Evolutionary conservation across 2,329 filamentous ascomycete genomes (phyloP), one percentile per base, ranked within the genome.

Genomic region (Parascedosporium putredinis): DNA sequence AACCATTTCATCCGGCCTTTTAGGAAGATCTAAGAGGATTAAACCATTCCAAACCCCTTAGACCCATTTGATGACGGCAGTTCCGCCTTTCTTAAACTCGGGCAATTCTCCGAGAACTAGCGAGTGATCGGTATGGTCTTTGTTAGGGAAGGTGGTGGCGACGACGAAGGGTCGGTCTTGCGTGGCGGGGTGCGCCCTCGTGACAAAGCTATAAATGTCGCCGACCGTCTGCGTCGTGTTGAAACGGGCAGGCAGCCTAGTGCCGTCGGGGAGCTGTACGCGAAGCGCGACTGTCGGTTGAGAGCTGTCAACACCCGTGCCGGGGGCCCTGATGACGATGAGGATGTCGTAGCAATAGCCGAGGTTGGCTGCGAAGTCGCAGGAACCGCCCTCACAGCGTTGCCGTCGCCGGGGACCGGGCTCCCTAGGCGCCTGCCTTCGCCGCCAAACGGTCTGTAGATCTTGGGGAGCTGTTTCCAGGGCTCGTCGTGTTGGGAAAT

Each of bases 101-200:
- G 72, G 55, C 65, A 83, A 72, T 20, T 84, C 79, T 5, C 77
- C 76, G 24, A 84, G 61, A 1, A 75, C 71, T 47, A 77, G 58
- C 7, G 62, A 65, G 64, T 82, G 83, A 59, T 93, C 85, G 2
- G 75, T 81, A 55, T 91, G 77, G 49, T 91, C 84, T 67, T 88
- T 89, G 60, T 80, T 88, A 4, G 87, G 87, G 64, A 93, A 93
- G 0, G 86, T 91, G 0, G 87, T 93, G 55, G 84, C 85, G 40
- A 94, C 70, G 2, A 87, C 83, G 73, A 84, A 93, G 3, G 73
- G 58, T n/a, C 86, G 75, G 34, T 66, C 61, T 25, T 69, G 68
- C 46, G 77, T 75, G 5, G 73, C 74, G 0, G 80, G 63, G 23
- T 77, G 82, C 0, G 85, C 76, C n/a, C 75, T 72, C 52, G 78